These are phyloP conservation scores for Trichoderma asperellum DNA, from an alignment of 2,329 filamentous ascomycete species.

Conservation along the genomic window DNA sequence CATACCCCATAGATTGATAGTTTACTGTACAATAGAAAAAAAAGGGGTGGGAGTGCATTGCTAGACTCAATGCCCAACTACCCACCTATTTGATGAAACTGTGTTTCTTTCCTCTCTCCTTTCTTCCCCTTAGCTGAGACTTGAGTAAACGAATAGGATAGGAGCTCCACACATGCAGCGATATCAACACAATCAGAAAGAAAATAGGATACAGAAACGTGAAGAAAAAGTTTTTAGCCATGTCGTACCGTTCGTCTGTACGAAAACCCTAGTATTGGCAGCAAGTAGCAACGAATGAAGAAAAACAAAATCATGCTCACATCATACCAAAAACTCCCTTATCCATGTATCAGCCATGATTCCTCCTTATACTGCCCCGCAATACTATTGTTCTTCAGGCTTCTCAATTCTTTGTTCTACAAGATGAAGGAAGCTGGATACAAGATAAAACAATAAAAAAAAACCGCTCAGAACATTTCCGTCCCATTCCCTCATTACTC, in stretches of 20 bases:
- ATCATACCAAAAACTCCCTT: slow-evolving; percentile 6
- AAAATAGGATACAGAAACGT: not conserved
- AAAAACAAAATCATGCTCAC: not conserved
- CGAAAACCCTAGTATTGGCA: not conserved
- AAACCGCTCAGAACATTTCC: slow-evolving; percentile 12
- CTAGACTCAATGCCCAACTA: not conserved
- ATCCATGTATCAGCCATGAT: not conserved
- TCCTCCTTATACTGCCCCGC: slow-evolving; percentile 4
- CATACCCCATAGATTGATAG: slow-evolving; percentile 25
- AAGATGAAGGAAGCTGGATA: slow-evolving; percentile 32
- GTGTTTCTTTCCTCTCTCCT: not conserved
- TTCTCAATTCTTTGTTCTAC: slow-evolving; percentile 13
- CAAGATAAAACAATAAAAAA: slow-evolving; percentile 14
- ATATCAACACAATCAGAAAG: not conserved
- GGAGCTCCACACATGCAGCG: not conserved
- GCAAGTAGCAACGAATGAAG: not conserved
- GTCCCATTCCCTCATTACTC: slow-evolving; percentile 34
- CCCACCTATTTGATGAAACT: not conserved
- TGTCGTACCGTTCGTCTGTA: not conserved
- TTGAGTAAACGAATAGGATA: not conserved
- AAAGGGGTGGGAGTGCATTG: not conserved
- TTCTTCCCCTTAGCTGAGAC: not conserved
- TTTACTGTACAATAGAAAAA: slow-evolving; percentile 18
- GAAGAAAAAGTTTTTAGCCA: too few species aligned
- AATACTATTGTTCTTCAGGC: not conserved